Percentiles rank a stretch among this genome's conserved stretches.
Evolutionary conservation across 106 monocot species (phyloP).

Genomic region (Allium cepa): DNA sequence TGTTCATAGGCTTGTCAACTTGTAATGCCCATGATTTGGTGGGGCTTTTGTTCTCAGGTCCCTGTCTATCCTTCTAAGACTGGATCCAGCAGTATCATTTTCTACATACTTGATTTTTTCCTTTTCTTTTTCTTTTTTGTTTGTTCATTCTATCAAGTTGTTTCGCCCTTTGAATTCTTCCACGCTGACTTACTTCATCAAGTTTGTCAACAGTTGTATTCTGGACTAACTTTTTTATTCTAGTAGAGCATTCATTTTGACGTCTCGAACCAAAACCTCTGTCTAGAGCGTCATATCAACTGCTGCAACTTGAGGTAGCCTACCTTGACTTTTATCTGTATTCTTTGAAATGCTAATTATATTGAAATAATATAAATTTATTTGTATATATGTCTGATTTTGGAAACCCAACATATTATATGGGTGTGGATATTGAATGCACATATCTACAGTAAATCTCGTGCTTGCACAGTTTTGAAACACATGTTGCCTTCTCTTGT

Average conservation of each 20-base stretch:
- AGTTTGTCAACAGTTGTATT: too few relatives aligned
- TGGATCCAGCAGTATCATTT: not conserved
- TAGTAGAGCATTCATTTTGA: not conserved
- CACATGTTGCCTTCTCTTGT: too few relatives aligned
- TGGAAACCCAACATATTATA: too few relatives aligned
- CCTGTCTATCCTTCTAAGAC: constrained; percentile 1
- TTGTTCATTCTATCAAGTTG: constrained; percentile 1
- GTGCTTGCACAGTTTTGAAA: too few relatives aligned
- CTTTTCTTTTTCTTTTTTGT: too few relatives aligned
- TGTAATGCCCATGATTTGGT: constrained; percentile 6
- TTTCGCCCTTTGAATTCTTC: not conserved
- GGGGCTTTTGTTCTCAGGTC: not conserved
- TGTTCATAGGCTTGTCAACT: not conserved
- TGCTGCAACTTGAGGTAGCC: too few relatives aligned
- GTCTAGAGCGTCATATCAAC: not conserved
- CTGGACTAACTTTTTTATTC: not conserved
- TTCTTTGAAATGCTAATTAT: not conserved
- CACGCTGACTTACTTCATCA: not conserved
- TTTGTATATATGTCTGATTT: too few relatives aligned
- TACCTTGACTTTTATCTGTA: not conserved
- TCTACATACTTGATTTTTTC: not conserved
- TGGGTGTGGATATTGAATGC: too few relatives aligned
- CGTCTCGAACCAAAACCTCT: too few relatives aligned
- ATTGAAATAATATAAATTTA: too few relatives aligned
- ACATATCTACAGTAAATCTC: too few relatives aligned